Evolutionary conservation across 1,284 basidiomycete genomes (phyloP), one percentile per base, ranked within the genome.

Genomic region (Singerocomus rubriflavus): DNA sequence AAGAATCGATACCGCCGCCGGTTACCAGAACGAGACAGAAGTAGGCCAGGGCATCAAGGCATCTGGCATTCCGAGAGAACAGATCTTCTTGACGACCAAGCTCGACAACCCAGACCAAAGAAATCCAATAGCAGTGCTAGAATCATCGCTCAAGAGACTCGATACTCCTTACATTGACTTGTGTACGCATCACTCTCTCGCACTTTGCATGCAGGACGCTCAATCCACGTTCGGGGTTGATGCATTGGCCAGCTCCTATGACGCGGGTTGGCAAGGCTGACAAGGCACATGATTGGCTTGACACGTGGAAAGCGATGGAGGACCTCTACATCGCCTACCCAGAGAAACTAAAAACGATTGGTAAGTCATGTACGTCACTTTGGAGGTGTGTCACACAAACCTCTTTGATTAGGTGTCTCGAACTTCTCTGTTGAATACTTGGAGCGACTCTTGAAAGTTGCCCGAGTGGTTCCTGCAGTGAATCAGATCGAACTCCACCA

Each of bases 401-500:
- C 21, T 26, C 14, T 26, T 46, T 10, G 32, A 34, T 32, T 33
- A 78, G 80, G 85, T 58, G 81, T 89, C 42, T 87, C 84, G 50
- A 89, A 88, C 71, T 79, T 87, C 61, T 85, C 81, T 17, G 73
- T 82, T 46, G 67, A 78, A 51, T 86, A 73, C 67, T 69, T 89
- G 37, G 71, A 80, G 53, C 72, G 78, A 32, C 73, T 88, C 32
- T 71, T 91, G 34, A 74, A 75, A 54, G 73, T 76, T 34, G 78
- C 81, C 46, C 80, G 78, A 31, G 74, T 89, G 51, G 70, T 85
- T 26, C 90, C 90, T n/a, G 89, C 87, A 2, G 84, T 86, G 31
- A 91, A 91, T 69, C 90, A 92, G 69, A 75, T 88, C 51, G 89
- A 91, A 70, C 75, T 87, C 33, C 88, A 91, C 68, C 85, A 88